Base-by-base conservation (phyloP, 2,329 filamentous ascomycete species). In the Diaporthe sp. region DNA sequence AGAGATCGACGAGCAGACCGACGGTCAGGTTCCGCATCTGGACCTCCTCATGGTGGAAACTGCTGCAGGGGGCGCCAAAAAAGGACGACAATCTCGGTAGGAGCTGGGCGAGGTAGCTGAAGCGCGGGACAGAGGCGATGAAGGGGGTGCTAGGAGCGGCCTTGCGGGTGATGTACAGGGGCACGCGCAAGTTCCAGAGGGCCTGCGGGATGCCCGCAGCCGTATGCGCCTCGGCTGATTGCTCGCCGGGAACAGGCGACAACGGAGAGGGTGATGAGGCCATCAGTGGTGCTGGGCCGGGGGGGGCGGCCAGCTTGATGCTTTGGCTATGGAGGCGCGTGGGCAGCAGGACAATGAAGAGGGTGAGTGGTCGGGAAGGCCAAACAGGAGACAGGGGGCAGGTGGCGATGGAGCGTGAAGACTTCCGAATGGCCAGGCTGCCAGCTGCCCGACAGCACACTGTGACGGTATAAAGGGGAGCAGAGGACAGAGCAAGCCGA, bases 91-190 rank as follows among this genome's bases (percentile, higher is more conserved):
- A 84, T 37, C 89, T 88, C 32, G 90, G 89, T 55, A 90, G 84
- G 42, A 91, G 84, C 75, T 91, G 83, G 15, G 90, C 86, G 12
- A 91, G 85, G 82, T 91, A 92, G 82, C 88, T 86, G 81, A 91
- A 90, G 77, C 90, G 88, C 61, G 90, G 89, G 73, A 91, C 83
- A 70, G 84, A 85, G 44, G 87, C 85, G 79, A 91, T 83, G 78
- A 90, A 90, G 25, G 88, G 88, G 44, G 82, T 82, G 75, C 83
- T 83, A 55, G 86, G 85, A 32, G 84, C 82, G 2, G 84, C 83
- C 19, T 84, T 81, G 81, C 91, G 88, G 2, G 86, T 89, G 78
- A 92, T 88, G 81, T 86, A 82, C 63, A 92, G 81, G 12, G 90
- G 89, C 73, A 91, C 84, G 73, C 86, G 85, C 73, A 88, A 83